Percentiles rank a stretch among this genome's conserved stretches.
These are phyloP conservation scores for Lactarius pseudohatsudake DNA, from an alignment of 768 basidiomycete genomes.

Conservation along the genomic window DNA sequence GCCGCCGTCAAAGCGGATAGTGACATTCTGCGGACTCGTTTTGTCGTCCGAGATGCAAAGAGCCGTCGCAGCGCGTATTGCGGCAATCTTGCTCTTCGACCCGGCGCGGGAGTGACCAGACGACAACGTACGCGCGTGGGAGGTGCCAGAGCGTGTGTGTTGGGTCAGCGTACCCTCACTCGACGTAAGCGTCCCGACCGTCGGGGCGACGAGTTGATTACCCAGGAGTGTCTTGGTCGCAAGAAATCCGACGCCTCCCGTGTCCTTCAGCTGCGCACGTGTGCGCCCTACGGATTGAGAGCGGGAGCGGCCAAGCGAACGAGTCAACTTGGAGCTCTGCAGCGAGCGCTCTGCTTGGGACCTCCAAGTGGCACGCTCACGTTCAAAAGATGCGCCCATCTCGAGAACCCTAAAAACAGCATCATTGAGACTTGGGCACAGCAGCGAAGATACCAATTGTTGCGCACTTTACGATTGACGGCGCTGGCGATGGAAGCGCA, in stretches of 20 bases:
- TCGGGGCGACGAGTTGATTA: constrained; percentile 56
- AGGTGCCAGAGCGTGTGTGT: constrained; percentile 34
- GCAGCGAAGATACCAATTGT: neutral
- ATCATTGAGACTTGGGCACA: neutral
- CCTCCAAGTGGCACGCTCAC: constrained; percentile 67
- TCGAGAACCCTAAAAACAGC: constrained; percentile 55
- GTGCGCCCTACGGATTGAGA: constrained; percentile 52
- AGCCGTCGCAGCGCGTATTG: constrained; percentile 37
- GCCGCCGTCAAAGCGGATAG: constrained; percentile 28
- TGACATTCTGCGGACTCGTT: constrained; percentile 20
- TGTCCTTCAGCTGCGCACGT: constrained; percentile 32
- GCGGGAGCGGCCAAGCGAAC: constrained; percentile 62
- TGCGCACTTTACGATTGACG: constrained; percentile 52
- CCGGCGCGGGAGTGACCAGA: constrained; percentile 39
- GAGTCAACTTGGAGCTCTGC: constrained; percentile 56
- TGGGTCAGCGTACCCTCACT: constrained; percentile 35
- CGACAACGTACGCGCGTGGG: constrained; percentile 34
- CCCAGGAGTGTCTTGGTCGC: constrained; percentile 68
- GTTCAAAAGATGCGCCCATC: constrained; percentile 59
- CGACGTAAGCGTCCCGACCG: constrained; percentile 34
- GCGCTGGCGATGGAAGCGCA: constrained; percentile 55
- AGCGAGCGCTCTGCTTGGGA: constrained; percentile 60
- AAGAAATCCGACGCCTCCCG: constrained; percentile 53
- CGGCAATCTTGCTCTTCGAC: constrained; percentile 40
- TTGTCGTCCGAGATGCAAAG: constrained; percentile 32